Evolutionary conservation across 2,329 filamentous ascomycete species (phyloP), one percentile per base, ranked within the genome.

Genomic region (Neodidymelliopsis sp.): DNA sequence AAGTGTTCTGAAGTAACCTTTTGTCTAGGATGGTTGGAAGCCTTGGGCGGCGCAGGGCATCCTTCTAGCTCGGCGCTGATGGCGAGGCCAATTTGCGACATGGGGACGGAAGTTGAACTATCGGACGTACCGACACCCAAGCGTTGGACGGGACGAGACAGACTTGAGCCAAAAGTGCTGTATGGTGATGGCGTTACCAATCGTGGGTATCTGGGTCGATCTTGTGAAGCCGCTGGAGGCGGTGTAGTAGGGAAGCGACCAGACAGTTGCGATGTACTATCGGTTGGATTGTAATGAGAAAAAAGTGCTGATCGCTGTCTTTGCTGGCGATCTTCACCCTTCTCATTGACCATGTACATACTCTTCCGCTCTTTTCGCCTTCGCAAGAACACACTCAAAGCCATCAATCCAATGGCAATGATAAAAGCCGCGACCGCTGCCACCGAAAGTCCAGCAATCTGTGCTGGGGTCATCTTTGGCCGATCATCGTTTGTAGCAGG

Each of bases 381-480:
- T 35, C 70, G 57, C 9, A 74, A 49, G 41, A 65, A 74, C 8
- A 72, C 60, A 43, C 70, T 69, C 23, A 73, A 56, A 24, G 64
- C 64, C 65, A 74, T 69, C n/a, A 72, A 58, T 2, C 70, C 71
- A 35, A 72, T 65, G n/a, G 70, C 69, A 41, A 74, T 54, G 20
- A 71, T 63, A 35, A 74, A 70, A 4, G 70, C 62, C 37, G 71
- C 66, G 7, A 65, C 67, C 7, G 66, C 70, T 24, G 71, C 72
- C 28, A 74, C 67, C 6, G 69, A 63, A 11, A 74, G 59, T 5
- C 72, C 72, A 8, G 67, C 68, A 44, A 74, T 74, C 53, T 74
- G 71, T 16, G 71, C 69, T 15, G 71, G 66, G 13, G 59, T 71
- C 65, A 74, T 68, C 31, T 53, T 64, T 6, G 63, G 60, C 11